Evolutionary conservation across 495 filamentous ascomycete species (phyloP).

Genomic region (Penicillium coprophilum): DNA sequence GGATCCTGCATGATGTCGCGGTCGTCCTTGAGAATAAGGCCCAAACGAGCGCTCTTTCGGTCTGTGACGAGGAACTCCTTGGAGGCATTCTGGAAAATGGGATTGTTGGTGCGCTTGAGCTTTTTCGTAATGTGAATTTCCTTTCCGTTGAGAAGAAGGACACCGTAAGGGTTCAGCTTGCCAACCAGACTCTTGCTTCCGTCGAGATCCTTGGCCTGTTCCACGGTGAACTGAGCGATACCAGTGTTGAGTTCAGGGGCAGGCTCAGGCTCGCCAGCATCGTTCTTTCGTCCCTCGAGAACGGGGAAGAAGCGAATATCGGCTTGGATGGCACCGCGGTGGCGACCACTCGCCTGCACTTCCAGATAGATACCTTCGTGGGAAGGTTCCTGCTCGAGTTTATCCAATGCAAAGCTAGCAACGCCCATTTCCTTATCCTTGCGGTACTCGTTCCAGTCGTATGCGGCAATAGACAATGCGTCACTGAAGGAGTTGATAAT

Average conservation of each 20-base stretch:
- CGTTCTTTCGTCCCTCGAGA: constrained; percentile 65
- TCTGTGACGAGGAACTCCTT: constrained; percentile 95
- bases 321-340: constrained; percentile 72
- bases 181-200: constrained; percentile 85
- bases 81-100: constrained; percentile 84
- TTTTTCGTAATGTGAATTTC: constrained; percentile 81
- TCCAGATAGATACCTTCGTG: constrained; percentile 84
- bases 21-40: constrained; percentile 92
- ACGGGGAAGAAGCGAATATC: constrained; percentile 97
- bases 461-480: constrained; percentile 75
- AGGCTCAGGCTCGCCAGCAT: constrained; percentile 74
- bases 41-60: constrained; percentile 82
- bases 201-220: constrained; percentile 95
- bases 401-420: constrained; percentile 80
- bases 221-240: constrained; percentile 87
- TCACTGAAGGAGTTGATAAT: constrained; percentile 90
- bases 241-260: constrained; percentile 88
- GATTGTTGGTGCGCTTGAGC: constrained; percentile 94
- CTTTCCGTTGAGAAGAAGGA: constrained; percentile 84
- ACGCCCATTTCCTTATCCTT: constrained; percentile 95
- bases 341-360: constrained; percentile 78
- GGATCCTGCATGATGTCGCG: constrained; percentile 80
- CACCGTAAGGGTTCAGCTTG: constrained; percentile 84
- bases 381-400: constrained; percentile 69
- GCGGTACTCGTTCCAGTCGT: constrained; percentile 91